These are phyloP conservation scores for Alternaria brassicae DNA, from an alignment of 2,329 filamentous ascomycete genomes.

Conservation along the genomic window DNA sequence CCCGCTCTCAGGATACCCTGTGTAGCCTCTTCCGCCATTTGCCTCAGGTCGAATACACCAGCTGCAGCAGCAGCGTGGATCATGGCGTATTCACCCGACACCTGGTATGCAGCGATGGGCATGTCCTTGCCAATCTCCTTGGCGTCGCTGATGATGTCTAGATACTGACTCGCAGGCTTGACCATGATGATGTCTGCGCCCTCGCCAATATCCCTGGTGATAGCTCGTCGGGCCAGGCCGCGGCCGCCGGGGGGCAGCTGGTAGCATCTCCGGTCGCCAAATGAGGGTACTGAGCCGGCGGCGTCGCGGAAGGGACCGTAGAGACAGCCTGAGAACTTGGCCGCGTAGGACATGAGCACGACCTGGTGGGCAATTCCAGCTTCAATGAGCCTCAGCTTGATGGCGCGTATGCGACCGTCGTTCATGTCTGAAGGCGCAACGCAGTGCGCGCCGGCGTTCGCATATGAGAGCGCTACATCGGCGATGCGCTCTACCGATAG, in stretches of 20 bases:
- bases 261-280: conserved; percentile 96
- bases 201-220: conserved; percentile 86
- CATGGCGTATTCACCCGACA: conserved; percentile 97
- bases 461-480: conserved; percentile 97
- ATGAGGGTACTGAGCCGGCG: conserved; percentile 86
- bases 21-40: conserved; percentile 93
- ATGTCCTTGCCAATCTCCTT: conserved; percentile 92
- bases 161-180: conserved; percentile 92
- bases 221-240: conserved; percentile 88
- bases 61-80: conserved; percentile 95
- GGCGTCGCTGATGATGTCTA: conserved; percentile 97
- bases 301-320: conserved; percentile 98
- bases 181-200: conserved; percentile 99
- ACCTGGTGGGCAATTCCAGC: conserved; percentile 90
- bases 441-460: conserved; percentile 93
- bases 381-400: conserved; percentile 97
- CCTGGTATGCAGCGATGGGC: conserved; percentile 94
- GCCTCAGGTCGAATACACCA: conserved; percentile 92
- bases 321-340: conserved; percentile 95
- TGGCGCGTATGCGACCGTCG: conserved; percentile 93
- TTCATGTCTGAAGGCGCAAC: conserved; percentile 99
- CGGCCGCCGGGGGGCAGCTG: conserved; percentile 92
- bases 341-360: conserved; percentile 95
- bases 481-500: conserved; percentile 93
- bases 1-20: conserved; percentile 93